Percentiles rank a stretch among this genome's conserved stretches.
Evolutionary conservation across 768 basidiomycete genomes (phyloP).

Genomic region (Piloderma croceum): DNA sequence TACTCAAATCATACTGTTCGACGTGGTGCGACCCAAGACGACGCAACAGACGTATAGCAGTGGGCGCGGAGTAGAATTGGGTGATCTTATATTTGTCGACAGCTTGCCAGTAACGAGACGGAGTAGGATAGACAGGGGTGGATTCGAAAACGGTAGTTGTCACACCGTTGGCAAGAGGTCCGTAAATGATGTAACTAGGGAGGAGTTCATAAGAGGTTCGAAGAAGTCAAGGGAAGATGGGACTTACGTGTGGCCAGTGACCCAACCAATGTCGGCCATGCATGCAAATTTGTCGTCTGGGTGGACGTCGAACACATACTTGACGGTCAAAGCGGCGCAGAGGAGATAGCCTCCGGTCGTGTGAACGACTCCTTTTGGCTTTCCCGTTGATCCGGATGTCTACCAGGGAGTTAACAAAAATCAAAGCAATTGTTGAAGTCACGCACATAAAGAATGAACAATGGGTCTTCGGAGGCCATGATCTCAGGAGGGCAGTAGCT

Average conservation of each 20-base stretch:
- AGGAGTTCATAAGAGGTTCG: neutral
- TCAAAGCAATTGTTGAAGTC: neutral
- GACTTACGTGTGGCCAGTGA: constrained; percentile 84
- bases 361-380: constrained; percentile 96
- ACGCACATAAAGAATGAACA: constrained; percentile 97
- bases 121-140: constrained; percentile 94
- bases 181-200: constrained; percentile 84
- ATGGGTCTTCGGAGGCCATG: constrained; percentile 90
- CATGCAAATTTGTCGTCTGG: constrained; percentile 94
- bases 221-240: neutral
- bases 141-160: constrained; percentile 92
- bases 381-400: constrained; percentile 93
- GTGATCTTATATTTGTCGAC: constrained; percentile 92
- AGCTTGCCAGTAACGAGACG: constrained; percentile 94
- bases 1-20: constrained; percentile 72
- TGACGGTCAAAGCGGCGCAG: constrained; percentile 85
- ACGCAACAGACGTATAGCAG: constrained; percentile 89
- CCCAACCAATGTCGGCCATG: constrained; percentile 99
- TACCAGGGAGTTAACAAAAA: constrained; percentile 23
- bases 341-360: constrained; percentile 88
- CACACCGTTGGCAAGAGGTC: constrained; percentile 81
- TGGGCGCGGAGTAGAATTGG: constrained; percentile 93
- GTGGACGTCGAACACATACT: constrained; percentile 97
- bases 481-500: constrained; percentile 84
- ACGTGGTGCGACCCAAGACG: constrained; percentile 84